Percentiles rank a stretch among this genome's conserved stretches.
These are phyloP conservation scores for Exserohilum rostratum DNA, from an alignment of 2,329 filamentous ascomycete genomes.

Conservation along the genomic window DNA sequence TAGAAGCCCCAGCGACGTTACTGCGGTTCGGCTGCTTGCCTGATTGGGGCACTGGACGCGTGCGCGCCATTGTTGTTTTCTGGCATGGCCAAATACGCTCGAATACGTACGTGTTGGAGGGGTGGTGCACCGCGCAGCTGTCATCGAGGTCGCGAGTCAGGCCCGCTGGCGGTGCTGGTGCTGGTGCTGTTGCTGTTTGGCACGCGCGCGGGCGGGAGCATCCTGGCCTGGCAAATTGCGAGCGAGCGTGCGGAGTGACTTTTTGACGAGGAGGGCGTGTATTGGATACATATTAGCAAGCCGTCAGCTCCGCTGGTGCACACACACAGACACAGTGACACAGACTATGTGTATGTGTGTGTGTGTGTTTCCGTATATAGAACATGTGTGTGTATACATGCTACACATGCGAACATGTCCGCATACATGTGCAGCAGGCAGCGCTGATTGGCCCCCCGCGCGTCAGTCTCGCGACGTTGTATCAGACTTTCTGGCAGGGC, in stretches of 20 bases:
- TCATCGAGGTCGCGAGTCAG: neutral
- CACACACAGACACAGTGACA: no score
- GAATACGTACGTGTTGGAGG: no score
- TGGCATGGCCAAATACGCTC: no score
- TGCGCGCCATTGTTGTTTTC: neutral
- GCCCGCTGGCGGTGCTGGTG: neutral
- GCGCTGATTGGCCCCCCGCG: conserved; percentile 14
- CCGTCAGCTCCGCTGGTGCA: no score
- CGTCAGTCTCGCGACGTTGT: conserved; percentile 15
- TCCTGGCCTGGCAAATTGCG: conserved; percentile 17
- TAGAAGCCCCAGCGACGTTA: conserved; percentile 9
- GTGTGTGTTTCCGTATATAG: no score
- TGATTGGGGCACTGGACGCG: neutral
- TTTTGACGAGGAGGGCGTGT: no score
- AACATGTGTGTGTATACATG: no score
- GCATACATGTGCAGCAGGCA: neutral
- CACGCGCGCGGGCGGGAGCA: conserved; percentile 13
- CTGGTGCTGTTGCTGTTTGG: neutral
- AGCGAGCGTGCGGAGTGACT: no score
- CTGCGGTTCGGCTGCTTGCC: conserved; percentile 9
- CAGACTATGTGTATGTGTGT: no score
- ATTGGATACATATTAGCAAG: no score
- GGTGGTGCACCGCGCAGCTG: no score
- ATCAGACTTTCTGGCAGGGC: conserved; percentile 1
- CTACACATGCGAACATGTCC: neutral